Evolutionary conservation across 441 rosid genomes (phyloP).

Genomic region (Bruguiera hainesii): DNA sequence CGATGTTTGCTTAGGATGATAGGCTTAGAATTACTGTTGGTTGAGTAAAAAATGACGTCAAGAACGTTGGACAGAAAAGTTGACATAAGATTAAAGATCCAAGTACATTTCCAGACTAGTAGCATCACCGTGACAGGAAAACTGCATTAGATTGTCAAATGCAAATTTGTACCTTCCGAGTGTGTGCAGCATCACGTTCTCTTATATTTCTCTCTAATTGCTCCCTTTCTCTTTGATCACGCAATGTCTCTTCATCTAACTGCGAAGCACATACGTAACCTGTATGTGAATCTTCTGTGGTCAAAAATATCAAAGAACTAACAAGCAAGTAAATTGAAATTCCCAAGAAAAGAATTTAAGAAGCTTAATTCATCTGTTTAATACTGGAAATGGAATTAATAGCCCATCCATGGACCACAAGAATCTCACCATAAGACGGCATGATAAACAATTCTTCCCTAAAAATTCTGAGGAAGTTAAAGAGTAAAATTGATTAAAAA

Average conservation of each 20-base stretch:
- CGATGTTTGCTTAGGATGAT: too few species aligned
- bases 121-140: background rate
- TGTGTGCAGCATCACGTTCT: conserved; percentile 82
- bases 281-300: conserved; percentile 16
- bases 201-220: conserved; percentile 74
- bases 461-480: background rate
- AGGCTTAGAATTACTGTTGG: too few species aligned
- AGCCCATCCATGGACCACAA: background rate
- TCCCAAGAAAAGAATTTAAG: background rate
- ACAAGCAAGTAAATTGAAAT: background rate
- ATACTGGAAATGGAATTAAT: too few species aligned
- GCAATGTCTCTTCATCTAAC: conserved; percentile 94
- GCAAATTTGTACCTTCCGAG: conserved; percentile 62
- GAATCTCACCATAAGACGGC: background rate
- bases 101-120: background rate
- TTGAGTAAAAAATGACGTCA: background rate
- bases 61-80: background rate
- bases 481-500: background rate
- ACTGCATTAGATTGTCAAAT: background rate
- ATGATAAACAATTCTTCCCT: background rate
- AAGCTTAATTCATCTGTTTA: background rate
- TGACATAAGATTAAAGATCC: background rate
- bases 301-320: background rate
- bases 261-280: conserved; percentile 29
- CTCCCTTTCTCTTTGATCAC: conserved; percentile 89